Base-by-base conservation (phyloP, 2,329 filamentous ascomycete species). In the Talaromyces amestolkiae region DNA sequence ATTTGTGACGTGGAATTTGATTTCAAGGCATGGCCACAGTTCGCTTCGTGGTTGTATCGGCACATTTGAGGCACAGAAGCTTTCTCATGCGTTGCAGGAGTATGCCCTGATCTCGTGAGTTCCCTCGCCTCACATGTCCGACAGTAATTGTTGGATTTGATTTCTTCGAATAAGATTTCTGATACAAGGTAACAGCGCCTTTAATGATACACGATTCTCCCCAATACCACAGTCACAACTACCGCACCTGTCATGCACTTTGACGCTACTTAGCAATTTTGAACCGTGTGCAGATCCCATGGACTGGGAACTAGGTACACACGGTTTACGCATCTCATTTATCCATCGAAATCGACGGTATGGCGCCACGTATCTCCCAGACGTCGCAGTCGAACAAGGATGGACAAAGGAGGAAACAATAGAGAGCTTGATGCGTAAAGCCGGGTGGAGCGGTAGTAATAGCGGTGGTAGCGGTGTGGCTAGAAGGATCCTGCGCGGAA, bases 341-440 rank as follows among this genome's bases (percentile, higher is more conserved):
- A 83, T 84, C n/a, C 84, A 92, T 70, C 85, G 88, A 69, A 88
- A 88, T 17, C 85, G 88, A 59, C 86, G 90, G 56, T 92, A 92
- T 74, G 91, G 93, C 17, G 86, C 92, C 0, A 97, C 95, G 0
- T 99, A 98, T 74, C 84, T 99, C 15, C 95, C 95, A 0, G 92
- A 97, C 75, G 93, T 99, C 6, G 91, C 94, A 10, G 82, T 86
- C 1, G 95, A 99, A 82, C 95, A 98, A 76, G 93, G 92, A 17
- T 99, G 95, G 95, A 91, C 86, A 11, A 93, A 95, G 78, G 93
- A 98, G 75, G 92, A 98, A 83, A 91, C 94, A 0, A 78, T 99
- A 2, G 85, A 93, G 63, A 96, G 91, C 78, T 80, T 98, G 74
- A 95, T 97, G 89, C 85, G 92, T 66, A 99, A 99, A 83, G 93